A percentile compares a stretch with the other conserved stretches of the same genome.
phyloP scores from a whole-genome alignment of 345 rosid species.

The Reutealis trisperma region DNA sequence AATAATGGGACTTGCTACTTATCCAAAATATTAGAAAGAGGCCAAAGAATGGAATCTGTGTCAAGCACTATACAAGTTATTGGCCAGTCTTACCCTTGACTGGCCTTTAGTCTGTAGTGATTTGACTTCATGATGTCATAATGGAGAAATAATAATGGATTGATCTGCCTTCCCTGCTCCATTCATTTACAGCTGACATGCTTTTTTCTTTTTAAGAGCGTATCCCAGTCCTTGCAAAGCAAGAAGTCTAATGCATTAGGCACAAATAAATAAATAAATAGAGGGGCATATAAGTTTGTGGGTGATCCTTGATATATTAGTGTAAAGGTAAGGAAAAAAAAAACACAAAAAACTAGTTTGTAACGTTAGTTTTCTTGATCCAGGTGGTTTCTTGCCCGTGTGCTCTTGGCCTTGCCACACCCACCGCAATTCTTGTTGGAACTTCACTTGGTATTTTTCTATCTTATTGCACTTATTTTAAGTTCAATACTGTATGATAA shows the following conservation, averaged over 20 bases:
- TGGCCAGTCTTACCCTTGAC: not conserved
- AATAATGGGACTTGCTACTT: not conserved
- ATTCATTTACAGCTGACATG: not conserved
- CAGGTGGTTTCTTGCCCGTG: constrained; percentile 99
- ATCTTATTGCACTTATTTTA: constrained; percentile 25
- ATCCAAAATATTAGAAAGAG: not conserved
- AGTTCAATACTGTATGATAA: not conserved
- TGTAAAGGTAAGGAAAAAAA: not conserved
- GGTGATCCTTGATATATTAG: not conserved
- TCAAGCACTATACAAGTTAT: not conserved
- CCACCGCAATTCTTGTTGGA: constrained; percentile 96
- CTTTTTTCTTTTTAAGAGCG: not conserved
- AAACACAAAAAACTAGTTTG: constrained; percentile 4
- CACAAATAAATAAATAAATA: no score
- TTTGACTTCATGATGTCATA: not conserved
- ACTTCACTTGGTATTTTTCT: constrained; percentile 78
- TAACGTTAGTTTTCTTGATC: constrained; percentile 18
- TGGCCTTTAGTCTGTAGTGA: not conserved
- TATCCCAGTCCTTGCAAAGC: not conserved
- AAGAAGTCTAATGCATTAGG: not conserved
- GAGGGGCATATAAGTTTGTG: not conserved
- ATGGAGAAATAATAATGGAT: not conserved
- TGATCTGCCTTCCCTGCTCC: not conserved
- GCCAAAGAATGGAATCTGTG: not conserved
- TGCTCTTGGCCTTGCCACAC: constrained; percentile 98